Conservation (phyloP, 257 asterid genomes). For the Fraxinus anomala region DNA sequence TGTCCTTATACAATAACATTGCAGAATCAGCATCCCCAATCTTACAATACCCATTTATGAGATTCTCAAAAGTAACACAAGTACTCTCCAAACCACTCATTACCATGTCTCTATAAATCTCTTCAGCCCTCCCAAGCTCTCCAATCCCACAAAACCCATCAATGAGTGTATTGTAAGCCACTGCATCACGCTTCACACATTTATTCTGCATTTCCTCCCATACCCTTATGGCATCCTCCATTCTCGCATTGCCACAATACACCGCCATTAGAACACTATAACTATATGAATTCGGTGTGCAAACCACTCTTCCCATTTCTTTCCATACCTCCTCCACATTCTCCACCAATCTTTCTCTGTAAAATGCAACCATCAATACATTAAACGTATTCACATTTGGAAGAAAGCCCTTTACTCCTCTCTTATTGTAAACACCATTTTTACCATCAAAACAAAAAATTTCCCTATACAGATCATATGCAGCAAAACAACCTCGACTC, state of each 20-base stretch:
- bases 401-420: slow-evolving; percentile 23
- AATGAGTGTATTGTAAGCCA: slow-evolving; percentile 69
- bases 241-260: slow-evolving; percentile 53
- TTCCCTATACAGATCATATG: slow-evolving; percentile 58
- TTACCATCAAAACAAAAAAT: slow-evolving; percentile 41
- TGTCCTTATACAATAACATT: slow-evolving; percentile 55
- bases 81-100: slow-evolving; percentile 51
- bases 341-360: slow-evolving; percentile 67
- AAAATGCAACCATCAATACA: slow-evolving; percentile 66
- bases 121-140: slow-evolving; percentile 55
- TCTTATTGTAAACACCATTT: slow-evolving; percentile 18
- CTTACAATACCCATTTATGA: slow-evolving; percentile 67
- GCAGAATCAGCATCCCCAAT: slow-evolving; percentile 51
- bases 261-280: slow-evolving; percentile 57
- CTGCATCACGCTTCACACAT: slow-evolving; percentile 50
- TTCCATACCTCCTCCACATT: slow-evolving; percentile 74
- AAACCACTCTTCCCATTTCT: slow-evolving; percentile 49
- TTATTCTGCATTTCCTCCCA: slow-evolving; percentile 60
- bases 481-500: slow-evolving; percentile 60
- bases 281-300: slow-evolving; percentile 61
- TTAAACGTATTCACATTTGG: slow-evolving; percentile 57
- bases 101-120: slow-evolving; percentile 67
- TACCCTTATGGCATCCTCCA: slow-evolving; percentile 62
- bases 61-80: slow-evolving; percentile 62
- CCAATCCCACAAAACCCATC: slow-evolving; percentile 70